Base-by-base conservation (phyloP, 1,284 basidiomycete genomes). In the Vanrija pseudolonga region DNA sequence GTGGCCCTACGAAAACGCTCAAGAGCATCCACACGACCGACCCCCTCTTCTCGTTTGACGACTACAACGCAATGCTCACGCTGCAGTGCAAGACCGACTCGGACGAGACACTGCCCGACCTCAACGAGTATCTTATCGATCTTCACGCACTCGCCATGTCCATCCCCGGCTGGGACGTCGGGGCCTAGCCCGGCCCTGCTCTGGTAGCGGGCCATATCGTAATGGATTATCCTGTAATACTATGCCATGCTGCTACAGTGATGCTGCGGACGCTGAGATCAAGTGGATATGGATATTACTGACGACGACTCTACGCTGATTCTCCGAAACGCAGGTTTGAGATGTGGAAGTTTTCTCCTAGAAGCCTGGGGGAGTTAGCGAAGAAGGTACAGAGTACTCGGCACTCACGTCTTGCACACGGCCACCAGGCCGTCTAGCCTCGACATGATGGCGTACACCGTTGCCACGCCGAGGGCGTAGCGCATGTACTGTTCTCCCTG, bases 61-160 rank as follows among this genome's bases (percentile, higher is more conserved):
- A 95, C 68, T 95, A 94, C 76, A 89, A 91, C 70, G 83, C 84
- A 5, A 90, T 96, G 81, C 80, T 96, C 47, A 87, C 85, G 61
- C 80, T 95, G 40, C 89, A 91, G 65, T 94, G 90, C 68, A 89
- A 88, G 28, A 83, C 89, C 28, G 84, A 89, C 64, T 49, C 59
- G 37, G 62, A 67, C 19, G 65, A 62, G 18, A 57, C 61, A n/a
- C 61, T 57, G 14, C 57, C 64, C 18, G 70, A 68, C 24, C 59
- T 74, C 52, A 78, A 79, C 55, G 68, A 69, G 28, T 73, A 68
- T 50, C 52, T 77, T 40, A 77, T 78, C 32, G 76, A 77, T 51
- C 53, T 78, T 47, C 73, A 77, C 50, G 71, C 73, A 19, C 48
- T 76, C 23, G 67, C 69, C 6, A 76, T 75, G 71, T 18, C 40